phyloP scores from a whole-genome alignment of 2,329 filamentous ascomycete species.

The Ophiostoma himal-ulmi region DNA sequence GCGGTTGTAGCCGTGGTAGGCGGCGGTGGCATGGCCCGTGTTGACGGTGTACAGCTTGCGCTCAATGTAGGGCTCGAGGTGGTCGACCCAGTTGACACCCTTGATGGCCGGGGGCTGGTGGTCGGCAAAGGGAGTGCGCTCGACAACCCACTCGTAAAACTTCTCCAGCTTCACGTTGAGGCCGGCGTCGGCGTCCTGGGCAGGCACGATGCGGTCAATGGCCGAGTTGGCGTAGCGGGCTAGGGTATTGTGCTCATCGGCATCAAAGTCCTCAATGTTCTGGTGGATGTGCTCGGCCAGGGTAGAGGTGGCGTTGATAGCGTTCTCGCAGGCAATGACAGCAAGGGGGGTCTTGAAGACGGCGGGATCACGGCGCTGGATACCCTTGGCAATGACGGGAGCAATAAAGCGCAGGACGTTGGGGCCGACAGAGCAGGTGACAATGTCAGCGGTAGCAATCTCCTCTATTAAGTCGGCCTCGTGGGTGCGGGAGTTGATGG shows the following conservation, averaged over 20 bases:
- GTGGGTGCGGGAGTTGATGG: slow-evolving; percentile 88
- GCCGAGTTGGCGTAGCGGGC: slow-evolving; percentile 95
- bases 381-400: slow-evolving; percentile 88
- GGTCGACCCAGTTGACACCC: slow-evolving; percentile 86
- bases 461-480: slow-evolving; percentile 75
- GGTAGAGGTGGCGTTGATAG: slow-evolving; percentile 87
- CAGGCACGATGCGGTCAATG: slow-evolving; percentile 95
- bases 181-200: slow-evolving; percentile 72
- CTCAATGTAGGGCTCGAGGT: slow-evolving; percentile 94
- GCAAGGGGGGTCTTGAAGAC: slow-evolving; percentile 62
- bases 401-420: slow-evolving; percentile 96
- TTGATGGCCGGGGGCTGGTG: slow-evolving; percentile 66
- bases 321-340: slow-evolving; percentile 97
- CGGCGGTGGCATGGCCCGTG: slow-evolving; percentile 91
- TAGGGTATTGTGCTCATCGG: slow-evolving; percentile 63
- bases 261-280: slow-evolving; percentile 63
- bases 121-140: slow-evolving; percentile 72
- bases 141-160: slow-evolving; percentile 99
- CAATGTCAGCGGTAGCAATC: slow-evolving; percentile 79
- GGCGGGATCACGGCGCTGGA: slow-evolving; percentile 62
- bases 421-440: slow-evolving; percentile 95
- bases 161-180: slow-evolving; percentile 94
- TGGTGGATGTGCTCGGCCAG: slow-evolving; percentile 75
- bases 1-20: slow-evolving; percentile 87
- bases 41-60: slow-evolving; percentile 99